These are phyloP conservation scores for Rhynchosporium secalis DNA, from an alignment of 2,329 filamentous ascomycete genomes.

Conservation along the genomic window DNA sequence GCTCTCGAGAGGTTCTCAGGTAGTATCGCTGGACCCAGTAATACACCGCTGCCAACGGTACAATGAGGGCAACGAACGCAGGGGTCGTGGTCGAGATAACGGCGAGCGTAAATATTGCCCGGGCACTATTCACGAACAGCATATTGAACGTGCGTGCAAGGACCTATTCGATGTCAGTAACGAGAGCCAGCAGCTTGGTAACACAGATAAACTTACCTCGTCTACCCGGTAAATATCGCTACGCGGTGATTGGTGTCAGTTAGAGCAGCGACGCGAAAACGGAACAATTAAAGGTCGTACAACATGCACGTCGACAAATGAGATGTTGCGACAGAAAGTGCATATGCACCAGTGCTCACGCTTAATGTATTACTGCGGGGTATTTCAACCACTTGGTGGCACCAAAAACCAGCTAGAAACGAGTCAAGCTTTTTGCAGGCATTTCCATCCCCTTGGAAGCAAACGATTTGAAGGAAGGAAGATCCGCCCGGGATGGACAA, in stretches of 20 bases:
- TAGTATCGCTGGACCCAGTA: constrained; percentile 97
- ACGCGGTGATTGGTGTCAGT: constrained; percentile 29
- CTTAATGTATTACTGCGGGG: constrained; percentile 21
- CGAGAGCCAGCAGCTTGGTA: constrained; percentile 29
- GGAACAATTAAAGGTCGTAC: constrained; percentile 24
- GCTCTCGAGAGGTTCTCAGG: constrained; percentile 88
- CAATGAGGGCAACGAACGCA: constrained; percentile 73
- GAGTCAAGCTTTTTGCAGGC: constrained; percentile 20
- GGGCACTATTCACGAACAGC: constrained; percentile 76
- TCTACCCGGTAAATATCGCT: constrained; percentile 54
- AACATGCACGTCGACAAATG: constrained; percentile 29
- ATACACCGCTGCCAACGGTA: constrained; percentile 80
- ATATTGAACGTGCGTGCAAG: constrained; percentile 97
- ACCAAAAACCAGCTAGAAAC: constrained; percentile 3
- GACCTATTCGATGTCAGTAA: constrained; percentile 81
- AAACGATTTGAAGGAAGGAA: constrained; percentile 2
- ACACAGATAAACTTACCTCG: constrained; percentile 35
- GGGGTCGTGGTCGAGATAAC: constrained; percentile 84
- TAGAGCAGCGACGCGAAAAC: constrained; percentile 24
- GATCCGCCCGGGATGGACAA: constrained; percentile 8
- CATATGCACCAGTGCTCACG: constrained; percentile 19
- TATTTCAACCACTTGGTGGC: constrained; percentile 22
- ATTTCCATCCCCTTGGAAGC: constrained; percentile 12
- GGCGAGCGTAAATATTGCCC: constrained; percentile 78
- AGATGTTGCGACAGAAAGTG: constrained; percentile 19